Evolutionary conservation across 2,329 filamentous ascomycete genomes (phyloP).

Genomic region (Fusarium gaditjirri): DNA sequence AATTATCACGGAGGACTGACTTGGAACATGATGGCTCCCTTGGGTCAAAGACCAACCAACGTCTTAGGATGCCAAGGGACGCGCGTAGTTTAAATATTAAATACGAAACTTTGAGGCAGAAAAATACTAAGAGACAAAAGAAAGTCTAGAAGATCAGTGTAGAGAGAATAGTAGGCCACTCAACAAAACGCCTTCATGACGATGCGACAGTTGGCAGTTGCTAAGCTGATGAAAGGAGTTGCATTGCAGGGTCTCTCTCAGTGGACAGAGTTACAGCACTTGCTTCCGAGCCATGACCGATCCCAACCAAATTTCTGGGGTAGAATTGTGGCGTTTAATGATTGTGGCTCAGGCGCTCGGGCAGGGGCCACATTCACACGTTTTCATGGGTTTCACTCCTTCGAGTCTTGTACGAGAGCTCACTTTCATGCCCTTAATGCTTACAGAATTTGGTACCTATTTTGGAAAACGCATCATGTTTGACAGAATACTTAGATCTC

Average conservation of each 20-base stretch:
- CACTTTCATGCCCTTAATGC: no score
- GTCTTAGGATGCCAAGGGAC: conserved; percentile 35
- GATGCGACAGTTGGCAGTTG: conserved; percentile 11
- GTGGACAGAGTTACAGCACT: conserved; percentile 32
- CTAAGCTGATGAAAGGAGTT: conserved; percentile 36
- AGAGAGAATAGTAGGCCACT: not conserved
- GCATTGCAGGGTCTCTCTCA: conserved; percentile 36
- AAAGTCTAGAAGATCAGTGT: conserved; percentile 1
- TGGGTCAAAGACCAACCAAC: conserved; percentile 32
- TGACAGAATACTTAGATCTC: no score
- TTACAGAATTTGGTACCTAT: no score
- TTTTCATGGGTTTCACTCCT: not conserved
- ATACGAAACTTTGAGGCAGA: not conserved
- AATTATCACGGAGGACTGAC: conserved; percentile 35
- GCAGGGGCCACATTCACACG: conserved; percentile 11
- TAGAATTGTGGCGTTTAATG: conserved; percentile 18
- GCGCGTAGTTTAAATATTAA: conserved; percentile 13
- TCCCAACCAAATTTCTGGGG: conserved; percentile 28
- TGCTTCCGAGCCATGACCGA: conserved; percentile 11
- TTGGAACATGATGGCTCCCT: conserved; percentile 48
- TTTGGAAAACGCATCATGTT: no score
- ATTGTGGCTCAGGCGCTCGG: conserved; percentile 29
- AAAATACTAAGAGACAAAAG: not conserved
- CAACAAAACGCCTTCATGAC: conserved; percentile 32
- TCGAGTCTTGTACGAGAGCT: no score